A percentile compares a stretch with the other conserved stretches of the same genome.
phyloP scores from a whole-genome alignment of 257 asterid genomes.

The Nicotiana noctiflora region DNA sequence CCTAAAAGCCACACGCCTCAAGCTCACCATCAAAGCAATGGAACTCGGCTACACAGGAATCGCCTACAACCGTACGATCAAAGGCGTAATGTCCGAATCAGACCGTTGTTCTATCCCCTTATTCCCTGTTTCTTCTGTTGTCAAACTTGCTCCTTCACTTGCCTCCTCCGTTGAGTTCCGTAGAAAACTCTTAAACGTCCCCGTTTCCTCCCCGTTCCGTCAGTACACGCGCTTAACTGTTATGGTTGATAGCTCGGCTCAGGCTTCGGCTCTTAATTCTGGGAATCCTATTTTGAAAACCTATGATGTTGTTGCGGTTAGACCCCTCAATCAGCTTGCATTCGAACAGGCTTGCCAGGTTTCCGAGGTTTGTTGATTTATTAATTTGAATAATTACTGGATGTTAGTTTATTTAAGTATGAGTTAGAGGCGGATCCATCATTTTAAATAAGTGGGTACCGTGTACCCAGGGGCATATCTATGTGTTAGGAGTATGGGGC shows the following conservation, averaged over 20 bases:
- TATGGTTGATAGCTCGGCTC: conserved; percentile 49
- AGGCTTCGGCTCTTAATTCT: conserved; percentile 55
- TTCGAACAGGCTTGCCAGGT: conserved; percentile 75
- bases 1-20: conserved; percentile 54
- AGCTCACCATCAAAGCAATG: conserved; percentile 59
- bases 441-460: no score
- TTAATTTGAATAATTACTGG: no score
- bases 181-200: conserved; percentile 53
- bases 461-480: no score
- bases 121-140: conserved; percentile 49
- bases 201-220: conserved; percentile 61
- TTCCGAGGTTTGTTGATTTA: conserved; percentile 47
- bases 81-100: conserved; percentile 78
- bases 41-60: conserved; percentile 84
- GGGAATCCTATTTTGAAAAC: conserved; percentile 65
- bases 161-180: conserved; percentile 56
- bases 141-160: conserved; percentile 46
- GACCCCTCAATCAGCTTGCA: conserved; percentile 63
- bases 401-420: no score
- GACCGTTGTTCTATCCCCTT: conserved; percentile 59
- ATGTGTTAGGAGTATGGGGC: no score
- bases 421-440: no score
- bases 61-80: conserved; percentile 74
- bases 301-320: conserved; percentile 68
- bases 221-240: conserved; percentile 82